These are phyloP conservation scores for Cladophialophora exuberans DNA, from an alignment of 2,329 filamentous ascomycete species.

Conservation along the genomic window DNA sequence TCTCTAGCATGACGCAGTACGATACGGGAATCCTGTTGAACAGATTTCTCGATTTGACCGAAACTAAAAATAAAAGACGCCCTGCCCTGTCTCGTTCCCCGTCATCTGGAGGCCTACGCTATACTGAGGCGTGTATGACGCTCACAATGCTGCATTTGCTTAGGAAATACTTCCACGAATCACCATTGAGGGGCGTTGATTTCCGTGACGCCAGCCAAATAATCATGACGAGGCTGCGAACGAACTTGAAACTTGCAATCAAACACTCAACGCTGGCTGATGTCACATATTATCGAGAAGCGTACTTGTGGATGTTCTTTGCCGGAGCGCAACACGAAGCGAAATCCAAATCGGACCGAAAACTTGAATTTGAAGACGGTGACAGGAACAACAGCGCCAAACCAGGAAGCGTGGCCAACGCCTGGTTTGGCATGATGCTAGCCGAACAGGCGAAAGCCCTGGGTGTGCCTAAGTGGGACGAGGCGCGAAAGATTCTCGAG, in stretches of 20 bases:
- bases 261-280: not conserved
- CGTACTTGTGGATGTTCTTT: not conserved
- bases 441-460: not conserved
- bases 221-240: not conserved
- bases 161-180: not conserved
- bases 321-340: not conserved
- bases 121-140: not conserved
- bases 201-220: not conserved
- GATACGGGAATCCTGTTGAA: not conserved
- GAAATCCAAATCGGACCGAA: not conserved
- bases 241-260: not conserved
- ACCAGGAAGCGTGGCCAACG: not conserved
- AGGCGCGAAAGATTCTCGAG: not conserved
- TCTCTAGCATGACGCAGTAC: not conserved
- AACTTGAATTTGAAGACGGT: not conserved
- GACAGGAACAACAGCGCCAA: not conserved
- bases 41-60: not conserved
- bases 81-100: no score
- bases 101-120: not conserved
- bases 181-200: not conserved
- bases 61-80: not conserved
- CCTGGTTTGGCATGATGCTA: not conserved
- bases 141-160: not conserved
- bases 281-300: not conserved
- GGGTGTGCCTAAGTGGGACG: not conserved